Evolutionary conservation across 169 alveolate genomes (phyloP), one percentile per base, ranked within the genome.

Genomic region (Plasmodium sp.): DNA sequence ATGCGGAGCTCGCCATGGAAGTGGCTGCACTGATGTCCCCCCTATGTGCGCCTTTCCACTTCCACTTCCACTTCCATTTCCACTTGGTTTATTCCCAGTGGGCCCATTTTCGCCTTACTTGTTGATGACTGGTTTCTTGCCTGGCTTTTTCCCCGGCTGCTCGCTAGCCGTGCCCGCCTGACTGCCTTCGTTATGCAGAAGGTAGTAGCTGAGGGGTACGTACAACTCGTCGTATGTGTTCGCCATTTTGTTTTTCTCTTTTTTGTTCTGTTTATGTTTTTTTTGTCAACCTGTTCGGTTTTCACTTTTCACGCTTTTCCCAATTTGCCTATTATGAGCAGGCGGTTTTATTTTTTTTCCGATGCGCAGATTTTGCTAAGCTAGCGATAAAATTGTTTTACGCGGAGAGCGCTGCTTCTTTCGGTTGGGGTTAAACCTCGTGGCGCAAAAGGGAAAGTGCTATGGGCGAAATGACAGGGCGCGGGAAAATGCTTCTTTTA

Each of bases 71-170:
- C 27, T 22, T 22, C 27, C 27, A 22, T 0, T 22, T 22, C 27
- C 27, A 22, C 27, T 71, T 14, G 6, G 1, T 81, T 34, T 80
- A 45, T 77, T 93, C 41, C 39, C 77, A 27, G 77, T 90, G 81
- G 58, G 48, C 16, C 54, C 18, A 22, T 90, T 74, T 79, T 62
- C 75, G 75, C 88, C 93, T 81, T 93, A 84, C 96, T 85, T 85
- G 43, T 77, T 93, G 22, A 84, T 90, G 5, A 81, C 96, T 54
- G 54, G 93, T 51, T 95, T 93, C 93, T 95, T 95, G 43, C 77
- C 80, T 33, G 73, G n/a, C 41, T 82, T 86, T 73, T 90, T 93
- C n/a, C 75, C 84, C 10, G 48, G 72, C 92, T 93, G 58, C n/a
- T 56, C 54, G 12, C 51, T 72, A 14, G 83, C 95, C 33, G 18